These are phyloP conservation scores for Trametes punicea DNA, from an alignment of 768 basidiomycete species.

Conservation along the genomic window DNA sequence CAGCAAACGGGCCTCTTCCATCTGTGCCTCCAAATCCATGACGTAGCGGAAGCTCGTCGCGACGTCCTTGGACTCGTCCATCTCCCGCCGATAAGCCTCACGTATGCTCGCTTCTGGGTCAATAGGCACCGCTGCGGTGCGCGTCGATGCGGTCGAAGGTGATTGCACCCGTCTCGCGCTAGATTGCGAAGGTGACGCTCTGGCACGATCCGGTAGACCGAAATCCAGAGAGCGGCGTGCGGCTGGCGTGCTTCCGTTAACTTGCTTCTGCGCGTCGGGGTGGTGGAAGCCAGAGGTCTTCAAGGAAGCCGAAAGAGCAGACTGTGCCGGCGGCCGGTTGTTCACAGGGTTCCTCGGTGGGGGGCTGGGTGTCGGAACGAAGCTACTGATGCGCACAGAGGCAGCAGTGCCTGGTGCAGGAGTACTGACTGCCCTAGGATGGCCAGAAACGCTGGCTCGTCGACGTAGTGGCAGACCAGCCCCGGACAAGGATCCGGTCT, in stretches of 20 bases:
- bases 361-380: constrained; percentile 47
- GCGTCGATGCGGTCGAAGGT: constrained; percentile 26
- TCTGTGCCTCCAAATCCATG: constrained; percentile 42
- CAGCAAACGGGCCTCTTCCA: constrained; percentile 24
- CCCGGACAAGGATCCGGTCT: background rate
- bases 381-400: constrained; percentile 47
- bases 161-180: constrained; percentile 20
- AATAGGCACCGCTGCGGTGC: constrained; percentile 21
- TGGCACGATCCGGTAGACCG: background rate
- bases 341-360: constrained; percentile 30
- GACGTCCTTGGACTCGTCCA: constrained; percentile 44
- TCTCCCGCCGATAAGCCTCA: constrained; percentile 44
- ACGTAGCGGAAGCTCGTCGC: constrained; percentile 48
- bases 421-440: constrained; percentile 5
- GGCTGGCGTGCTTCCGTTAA: constrained; percentile 13
- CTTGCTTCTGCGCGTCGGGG: constrained; percentile 35
- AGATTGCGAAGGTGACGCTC: constrained; percentile 13
- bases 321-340: constrained; percentile 30
- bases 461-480: constrained; percentile 2
- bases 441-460: constrained; percentile 13
- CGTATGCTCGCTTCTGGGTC: constrained; percentile 26
- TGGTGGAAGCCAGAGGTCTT: constrained; percentile 56
- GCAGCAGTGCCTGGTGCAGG: constrained; percentile 14
- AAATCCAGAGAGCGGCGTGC: constrained; percentile 2
- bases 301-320: constrained; percentile 70